A percentile compares a stretch with the other conserved stretches of the same genome.
Evolutionary conservation across 257 asterid genomes (phyloP).

Genomic region (Lycium barbarum): DNA sequence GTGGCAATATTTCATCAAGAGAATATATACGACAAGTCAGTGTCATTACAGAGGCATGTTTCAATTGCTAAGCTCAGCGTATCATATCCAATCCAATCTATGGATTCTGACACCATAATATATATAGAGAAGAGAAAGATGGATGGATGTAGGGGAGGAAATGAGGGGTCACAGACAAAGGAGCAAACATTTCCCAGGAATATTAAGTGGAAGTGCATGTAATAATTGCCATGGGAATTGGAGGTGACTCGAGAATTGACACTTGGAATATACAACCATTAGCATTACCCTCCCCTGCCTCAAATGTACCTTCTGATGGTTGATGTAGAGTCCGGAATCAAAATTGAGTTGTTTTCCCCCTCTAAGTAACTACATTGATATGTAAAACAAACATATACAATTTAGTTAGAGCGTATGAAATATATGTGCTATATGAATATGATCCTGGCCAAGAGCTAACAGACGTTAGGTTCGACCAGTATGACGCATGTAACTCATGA

Average conservation of each 20-base stretch:
- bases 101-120: background rate
- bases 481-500: no score
- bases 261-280: background rate
- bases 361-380: background rate
- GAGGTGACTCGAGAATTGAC: slow-evolving; percentile 25
- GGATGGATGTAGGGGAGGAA: slow-evolving; percentile 2
- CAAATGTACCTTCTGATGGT: background rate
- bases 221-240: background rate
- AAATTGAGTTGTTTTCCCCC: background rate
- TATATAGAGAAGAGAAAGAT: background rate
- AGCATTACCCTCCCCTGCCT: background rate
- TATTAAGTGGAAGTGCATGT: slow-evolving; percentile 24
- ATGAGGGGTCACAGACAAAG: background rate
- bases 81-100: slow-evolving; percentile 13
- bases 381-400: no score
- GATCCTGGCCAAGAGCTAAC: no score
- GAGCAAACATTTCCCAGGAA: slow-evolving; percentile 26
- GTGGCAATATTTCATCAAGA: slow-evolving; percentile 24
- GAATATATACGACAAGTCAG: slow-evolving; percentile 18
- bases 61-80: slow-evolving; percentile 13
- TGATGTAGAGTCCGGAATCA: background rate
- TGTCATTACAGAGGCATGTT: slow-evolving; percentile 30
- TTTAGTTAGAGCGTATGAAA: background rate
- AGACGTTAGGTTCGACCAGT: no score
- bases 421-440: no score